Evolutionary conservation across 2,329 filamentous ascomycete species (phyloP), one percentile per base, ranked within the genome.

Genomic region (Aspergillus sp.): DNA sequence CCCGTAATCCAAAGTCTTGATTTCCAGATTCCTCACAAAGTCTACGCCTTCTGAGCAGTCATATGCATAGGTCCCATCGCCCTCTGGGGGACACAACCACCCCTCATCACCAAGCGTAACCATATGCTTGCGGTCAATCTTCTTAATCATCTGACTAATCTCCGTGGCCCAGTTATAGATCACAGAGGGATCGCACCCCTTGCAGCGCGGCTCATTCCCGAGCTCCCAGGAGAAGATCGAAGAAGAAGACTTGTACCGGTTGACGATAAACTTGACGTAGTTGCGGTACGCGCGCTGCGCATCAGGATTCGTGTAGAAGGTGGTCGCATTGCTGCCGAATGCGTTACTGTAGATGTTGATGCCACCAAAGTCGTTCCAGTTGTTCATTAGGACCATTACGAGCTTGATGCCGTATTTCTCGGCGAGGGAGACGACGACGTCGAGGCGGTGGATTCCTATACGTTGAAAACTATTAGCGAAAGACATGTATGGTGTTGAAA

Each of bases 141-240:
- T 82, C 74, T 89, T 85, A 30, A 59, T 59, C 3, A 34, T 41
- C 15, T n/a, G 9, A 34, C 57, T 59, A 4, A 54, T 22, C 5
- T 76, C 74, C 41, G 79, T 76, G 13, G 85, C 86, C 88, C 87
- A 90, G 49, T 83, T 80, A 38, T 81, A 82, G 60, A 90, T 81
- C n/a, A 87, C 80, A 15, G 82, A 81, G 1, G 84, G 83, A 46
- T 77, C 77, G 71, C 88, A 90, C 19, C 84, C 82, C 13, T 81
- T 79, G 77, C 87, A 89, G 64, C 87, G 81, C n/a, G 87, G 84
- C 74, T 90, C 88, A 66, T 90, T 91, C 59, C 80, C 84, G 0
- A 91, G 78, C 68, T 91, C 87, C 88, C 88, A 91, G 0, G 86
- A 85, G 63, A 90, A 85, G 54, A 90, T 82, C 0, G 87, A 82